phyloP scores from a whole-genome alignment of 202 grass and related monocot genomes.

The Hordeum pubiflorum region DNA sequence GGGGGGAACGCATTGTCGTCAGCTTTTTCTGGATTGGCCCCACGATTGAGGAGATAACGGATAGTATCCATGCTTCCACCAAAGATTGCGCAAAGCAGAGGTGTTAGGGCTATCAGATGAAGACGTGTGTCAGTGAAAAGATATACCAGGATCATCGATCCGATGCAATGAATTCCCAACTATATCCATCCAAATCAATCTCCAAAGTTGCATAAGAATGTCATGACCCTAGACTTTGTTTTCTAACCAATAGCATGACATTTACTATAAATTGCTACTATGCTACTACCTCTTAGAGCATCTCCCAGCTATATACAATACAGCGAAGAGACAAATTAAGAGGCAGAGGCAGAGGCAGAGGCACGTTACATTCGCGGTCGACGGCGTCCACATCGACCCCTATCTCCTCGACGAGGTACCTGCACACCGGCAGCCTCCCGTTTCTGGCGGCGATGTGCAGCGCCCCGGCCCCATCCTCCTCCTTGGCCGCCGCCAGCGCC shows the following conservation, averaged over 20 bases:
- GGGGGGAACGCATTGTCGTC: not conserved
- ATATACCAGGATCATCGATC: too few species aligned
- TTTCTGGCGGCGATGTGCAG: not conserved
- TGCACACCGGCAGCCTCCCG: not conserved
- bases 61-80: not conserved
- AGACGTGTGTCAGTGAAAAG: not conserved
- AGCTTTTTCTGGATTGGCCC: not conserved
- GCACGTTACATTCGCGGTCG: not conserved
- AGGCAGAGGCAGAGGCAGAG: too few species aligned
- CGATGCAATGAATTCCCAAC: not conserved
- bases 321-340: too few species aligned
- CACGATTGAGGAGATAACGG: not conserved
- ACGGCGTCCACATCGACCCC: not conserved
- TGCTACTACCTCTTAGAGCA: too few species aligned
- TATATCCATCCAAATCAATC: not conserved
- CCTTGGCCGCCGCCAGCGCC: not conserved
- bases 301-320: too few species aligned
- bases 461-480: not conserved
- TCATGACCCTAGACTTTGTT: not conserved
- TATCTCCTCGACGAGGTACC: not conserved
- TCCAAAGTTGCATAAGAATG: not conserved
- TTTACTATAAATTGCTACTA: not conserved
- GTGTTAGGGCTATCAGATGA: not conserved
- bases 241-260: not conserved
- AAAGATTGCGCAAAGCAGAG: not conserved